A percentile compares a stretch with the other conserved stretches of the same genome.
These are phyloP conservation scores for Tuber melanosporum DNA, from an alignment of 495 filamentous ascomycete species.

Conservation along the genomic window DNA sequence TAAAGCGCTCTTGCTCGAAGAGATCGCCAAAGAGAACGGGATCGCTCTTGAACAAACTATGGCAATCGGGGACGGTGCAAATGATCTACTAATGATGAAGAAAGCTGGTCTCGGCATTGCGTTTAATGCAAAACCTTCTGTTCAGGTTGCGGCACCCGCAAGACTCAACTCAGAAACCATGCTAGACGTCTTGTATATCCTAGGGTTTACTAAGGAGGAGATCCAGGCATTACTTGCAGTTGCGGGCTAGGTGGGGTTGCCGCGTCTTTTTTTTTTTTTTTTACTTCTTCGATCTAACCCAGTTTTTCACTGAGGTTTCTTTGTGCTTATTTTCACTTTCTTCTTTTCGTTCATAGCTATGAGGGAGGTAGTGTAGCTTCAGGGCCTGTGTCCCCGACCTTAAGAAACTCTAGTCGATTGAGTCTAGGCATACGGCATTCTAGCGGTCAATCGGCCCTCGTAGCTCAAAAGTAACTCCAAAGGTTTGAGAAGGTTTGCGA, in stretches of 20 bases:
- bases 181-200: slow-evolving; percentile 72
- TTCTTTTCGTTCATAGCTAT: neutral
- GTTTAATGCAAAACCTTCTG: slow-evolving; percentile 86
- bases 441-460: neutral
- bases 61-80: slow-evolving; percentile 88
- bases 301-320: neutral
- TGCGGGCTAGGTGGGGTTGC: neutral
- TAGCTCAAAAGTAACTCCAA: neutral
- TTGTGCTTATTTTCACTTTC: neutral
- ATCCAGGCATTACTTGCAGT: neutral
- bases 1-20: slow-evolving; percentile 67
- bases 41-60: slow-evolving; percentile 70
- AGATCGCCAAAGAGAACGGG: slow-evolving; percentile 67
- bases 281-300: neutral
- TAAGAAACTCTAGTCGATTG: neutral
- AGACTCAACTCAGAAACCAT: slow-evolving; percentile 74
- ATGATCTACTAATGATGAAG: slow-evolving; percentile 88
- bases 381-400: neutral
- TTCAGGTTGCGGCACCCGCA: slow-evolving; percentile 78
- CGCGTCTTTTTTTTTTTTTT: neutral
- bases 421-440: neutral
- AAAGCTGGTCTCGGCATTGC: slow-evolving; percentile 84
- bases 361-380: neutral
- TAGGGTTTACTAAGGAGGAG: slow-evolving; percentile 68
- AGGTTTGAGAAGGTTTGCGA: neutral